A percentile compares a stretch with the other conserved stretches of the same genome.
phyloP scores from a whole-genome alignment of 768 basidiomycete species.

The Leccinum boreale region DNA sequence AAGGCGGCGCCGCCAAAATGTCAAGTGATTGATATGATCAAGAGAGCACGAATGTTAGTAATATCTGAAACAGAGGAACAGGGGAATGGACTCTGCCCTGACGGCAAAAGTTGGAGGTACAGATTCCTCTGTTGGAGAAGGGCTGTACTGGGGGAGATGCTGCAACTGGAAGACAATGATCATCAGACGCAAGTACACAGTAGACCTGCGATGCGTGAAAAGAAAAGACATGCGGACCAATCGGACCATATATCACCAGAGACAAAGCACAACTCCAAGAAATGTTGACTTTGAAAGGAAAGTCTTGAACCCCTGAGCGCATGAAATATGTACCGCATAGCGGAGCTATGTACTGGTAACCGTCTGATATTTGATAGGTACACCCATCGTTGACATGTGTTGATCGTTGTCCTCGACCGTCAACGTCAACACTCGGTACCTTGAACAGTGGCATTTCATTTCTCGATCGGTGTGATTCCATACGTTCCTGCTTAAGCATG shows the following conservation, averaged over 20 bases:
- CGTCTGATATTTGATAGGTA: not conserved
- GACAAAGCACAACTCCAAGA: not conserved
- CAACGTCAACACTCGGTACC: not conserved
- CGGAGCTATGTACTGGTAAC: not conserved
- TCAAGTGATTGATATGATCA: not conserved
- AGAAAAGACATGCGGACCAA: not conserved
- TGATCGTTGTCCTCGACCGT: not conserved
- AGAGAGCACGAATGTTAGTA: not conserved
- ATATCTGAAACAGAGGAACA: not conserved
- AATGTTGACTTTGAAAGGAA: not conserved
- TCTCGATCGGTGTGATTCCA: too few species aligned
- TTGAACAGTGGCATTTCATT: too few species aligned
- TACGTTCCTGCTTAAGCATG: too few species aligned
- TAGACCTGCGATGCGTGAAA: not conserved
- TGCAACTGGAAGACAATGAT: not conserved
- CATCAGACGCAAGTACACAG: not conserved
- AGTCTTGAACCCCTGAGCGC: not conserved
- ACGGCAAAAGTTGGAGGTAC: not conserved
- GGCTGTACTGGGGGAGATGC: not conserved
- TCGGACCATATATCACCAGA: not conserved
- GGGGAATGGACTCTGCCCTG: not conserved
- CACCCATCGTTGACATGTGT: not conserved
- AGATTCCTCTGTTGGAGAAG: not conserved
- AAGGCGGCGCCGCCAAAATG: not conserved
- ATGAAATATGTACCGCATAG: not conserved